These are phyloP conservation scores for Ceratobasidium sp. DNA, from an alignment of 1,284 basidiomycete species.

Conservation along the genomic window DNA sequence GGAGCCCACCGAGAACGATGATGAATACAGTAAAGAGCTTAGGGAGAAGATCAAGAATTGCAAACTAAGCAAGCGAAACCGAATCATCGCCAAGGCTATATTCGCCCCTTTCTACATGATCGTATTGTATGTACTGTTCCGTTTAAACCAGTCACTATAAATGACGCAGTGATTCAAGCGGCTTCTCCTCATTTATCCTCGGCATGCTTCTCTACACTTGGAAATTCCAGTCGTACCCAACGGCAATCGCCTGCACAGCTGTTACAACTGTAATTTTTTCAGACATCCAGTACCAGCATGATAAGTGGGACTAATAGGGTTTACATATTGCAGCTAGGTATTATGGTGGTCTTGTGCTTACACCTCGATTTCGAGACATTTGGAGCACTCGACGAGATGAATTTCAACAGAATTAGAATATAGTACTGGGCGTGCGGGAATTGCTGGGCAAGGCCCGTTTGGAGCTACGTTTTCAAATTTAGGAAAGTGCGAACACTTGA, in stretches of 20 bases:
- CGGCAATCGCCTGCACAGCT: slow-evolving; percentile 23
- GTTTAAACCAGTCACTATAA: not conserved
- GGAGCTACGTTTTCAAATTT: too few relatives aligned
- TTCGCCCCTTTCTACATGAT: slow-evolving; percentile 9
- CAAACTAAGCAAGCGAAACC: not conserved
- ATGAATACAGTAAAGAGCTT: not conserved
- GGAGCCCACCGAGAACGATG: not conserved
- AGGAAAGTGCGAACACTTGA: too few relatives aligned
- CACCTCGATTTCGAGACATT: slow-evolving; percentile 36
- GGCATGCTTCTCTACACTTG: slow-evolving; percentile 30
- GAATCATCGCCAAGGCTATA: slow-evolving; percentile 15
- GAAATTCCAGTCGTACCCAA: slow-evolving; percentile 7
- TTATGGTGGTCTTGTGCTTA: slow-evolving; percentile 4
- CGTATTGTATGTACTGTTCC: not conserved
- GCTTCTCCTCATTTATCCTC: slow-evolving; percentile 24
- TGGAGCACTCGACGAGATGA: slow-evolving; percentile 26
- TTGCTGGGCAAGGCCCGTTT: too few relatives aligned
- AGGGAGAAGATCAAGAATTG: not conserved
- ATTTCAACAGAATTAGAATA: slow-evolving; percentile 18
- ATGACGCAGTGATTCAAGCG: not conserved
- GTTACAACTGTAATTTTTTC: slow-evolving; percentile 9
- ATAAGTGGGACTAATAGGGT: not conserved
- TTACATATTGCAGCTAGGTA: not conserved
- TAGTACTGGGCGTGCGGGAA: not conserved
- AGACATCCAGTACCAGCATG: not conserved